Base-by-base conservation (phyloP, 2,329 filamentous ascomycete genomes). In the Pseudomassariella vexata region DNA sequence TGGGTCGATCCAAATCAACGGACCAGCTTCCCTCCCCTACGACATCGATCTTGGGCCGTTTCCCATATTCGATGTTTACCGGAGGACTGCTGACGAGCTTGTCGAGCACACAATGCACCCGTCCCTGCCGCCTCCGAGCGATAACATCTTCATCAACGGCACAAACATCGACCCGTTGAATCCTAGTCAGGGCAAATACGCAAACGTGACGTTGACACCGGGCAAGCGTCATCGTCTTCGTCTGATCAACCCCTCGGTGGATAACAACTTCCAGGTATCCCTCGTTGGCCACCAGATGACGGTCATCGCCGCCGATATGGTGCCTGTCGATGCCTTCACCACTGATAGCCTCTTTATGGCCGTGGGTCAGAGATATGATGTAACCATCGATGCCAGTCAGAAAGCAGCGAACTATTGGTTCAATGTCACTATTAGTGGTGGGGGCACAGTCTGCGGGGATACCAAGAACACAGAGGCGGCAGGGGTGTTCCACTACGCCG, bases 261-360 rank as follows among this genome's bases (percentile, higher is more conserved):
- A 52, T 62, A 55, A 76, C 54, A 58, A 57, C 22, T 56, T 72
- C 37, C 68, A 60, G 1, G 59, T 76, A 24, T 65, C 71, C 16
- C 58, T 71, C 5, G 65, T 61, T 34, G 57, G 59, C 21, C 71
- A 77, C 46, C 55, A 54, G 10, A 52, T 74, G 36, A 67, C 59
- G 1, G 65, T 74, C 32, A 68, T 76, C 27, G 56, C 62, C 5
- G 64, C 59, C 23, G 73, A 76, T 39, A 66, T 73, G n/a, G 68
- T 75, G 1, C 62, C 68, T 1, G 53, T 74, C 36, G 49, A 59
- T 24, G 66, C 74, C 0, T 70, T 69, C 37, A 57, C 59, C 1
- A 67, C 66, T 1, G 54, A 63, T 9, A 56, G 62, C 12, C 53
- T 79, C 16, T 70, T 63, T 24, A 50, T 79, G 5, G 70, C 57